Conservation (phyloP, 768 basidiomycete species). For the Butyriboletus loyo region DNA sequence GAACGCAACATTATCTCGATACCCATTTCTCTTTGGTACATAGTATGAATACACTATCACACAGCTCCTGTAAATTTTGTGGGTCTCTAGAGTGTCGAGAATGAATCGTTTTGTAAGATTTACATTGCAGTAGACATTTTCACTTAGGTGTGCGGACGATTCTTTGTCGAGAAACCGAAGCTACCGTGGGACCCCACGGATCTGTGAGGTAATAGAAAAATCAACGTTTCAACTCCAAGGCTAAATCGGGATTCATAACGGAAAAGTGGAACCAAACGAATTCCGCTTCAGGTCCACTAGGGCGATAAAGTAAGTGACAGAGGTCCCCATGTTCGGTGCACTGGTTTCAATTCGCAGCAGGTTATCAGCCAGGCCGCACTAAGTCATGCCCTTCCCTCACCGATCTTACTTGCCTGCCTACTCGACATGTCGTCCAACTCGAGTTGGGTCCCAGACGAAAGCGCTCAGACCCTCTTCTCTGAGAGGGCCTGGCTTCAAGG, state of each 20-base stretch:
- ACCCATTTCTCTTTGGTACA: no score
- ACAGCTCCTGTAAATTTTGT: no score
- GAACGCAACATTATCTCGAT: no score
- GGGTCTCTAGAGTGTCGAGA: no score
- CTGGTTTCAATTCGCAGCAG: neutral
- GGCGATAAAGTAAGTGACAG: neutral
- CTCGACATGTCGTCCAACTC: slow-evolving; percentile 14
- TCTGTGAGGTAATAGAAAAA: neutral
- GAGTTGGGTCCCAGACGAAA: slow-evolving; percentile 16
- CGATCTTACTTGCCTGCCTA: neutral
- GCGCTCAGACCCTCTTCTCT: slow-evolving; percentile 10
- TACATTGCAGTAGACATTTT: no score
- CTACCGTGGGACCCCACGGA: neutral
- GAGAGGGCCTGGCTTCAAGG: slow-evolving; percentile 21
- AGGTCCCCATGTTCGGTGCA: neutral
- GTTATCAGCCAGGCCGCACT: neutral
- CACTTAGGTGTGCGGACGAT: no score
- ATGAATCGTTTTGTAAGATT: no score
- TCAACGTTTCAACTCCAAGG: neutral
- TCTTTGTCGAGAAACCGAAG: neutral
- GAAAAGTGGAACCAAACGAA: neutral
- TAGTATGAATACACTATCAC: no score
- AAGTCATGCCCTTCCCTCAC: neutral
- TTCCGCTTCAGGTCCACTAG: neutral
- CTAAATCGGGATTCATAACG: neutral